Evolutionary conservation across 768 basidiomycete genomes (phyloP).

Genomic region (Lentinus tigrinus): DNA sequence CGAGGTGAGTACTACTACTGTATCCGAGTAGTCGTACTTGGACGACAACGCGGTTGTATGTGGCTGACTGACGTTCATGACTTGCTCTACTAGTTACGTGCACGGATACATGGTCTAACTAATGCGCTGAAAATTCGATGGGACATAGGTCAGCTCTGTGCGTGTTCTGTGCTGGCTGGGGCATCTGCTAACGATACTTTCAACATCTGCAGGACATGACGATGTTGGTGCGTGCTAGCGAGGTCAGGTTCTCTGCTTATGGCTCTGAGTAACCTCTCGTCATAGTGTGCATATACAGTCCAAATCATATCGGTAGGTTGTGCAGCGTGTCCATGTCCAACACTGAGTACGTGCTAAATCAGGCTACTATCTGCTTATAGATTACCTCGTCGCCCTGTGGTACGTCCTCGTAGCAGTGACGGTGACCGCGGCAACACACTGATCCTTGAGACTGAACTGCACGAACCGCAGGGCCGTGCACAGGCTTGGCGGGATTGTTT

Average conservation of each 20-base stretch:
- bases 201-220: constrained; percentile 35
- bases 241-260: too few species aligned
- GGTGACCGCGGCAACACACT: too few species aligned
- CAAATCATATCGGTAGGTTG: constrained; percentile 54
- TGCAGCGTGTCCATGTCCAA: neutral
- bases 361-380: constrained; percentile 6
- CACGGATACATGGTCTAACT: constrained; percentile 46
- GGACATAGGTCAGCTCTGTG: constrained; percentile 42
- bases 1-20: constrained; percentile 44
- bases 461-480: constrained; percentile 41
- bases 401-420: constrained; percentile 1
- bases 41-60: too few species aligned
- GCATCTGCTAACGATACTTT: too few species aligned
- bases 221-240: constrained; percentile 45
- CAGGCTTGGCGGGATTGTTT: constrained; percentile 53
- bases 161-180: neutral
- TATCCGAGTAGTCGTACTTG: too few species aligned
- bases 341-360: neutral
- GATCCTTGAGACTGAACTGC: too few species aligned
- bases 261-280: too few species aligned
- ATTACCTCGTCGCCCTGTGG: constrained; percentile 27
- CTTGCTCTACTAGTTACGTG: constrained; percentile 38
- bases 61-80: neutral
- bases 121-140: constrained; percentile 44
- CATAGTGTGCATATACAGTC: constrained; percentile 61